Conservation (phyloP, 495 filamentous ascomycete genomes). For the Alectoria sarmentosa region DNA sequence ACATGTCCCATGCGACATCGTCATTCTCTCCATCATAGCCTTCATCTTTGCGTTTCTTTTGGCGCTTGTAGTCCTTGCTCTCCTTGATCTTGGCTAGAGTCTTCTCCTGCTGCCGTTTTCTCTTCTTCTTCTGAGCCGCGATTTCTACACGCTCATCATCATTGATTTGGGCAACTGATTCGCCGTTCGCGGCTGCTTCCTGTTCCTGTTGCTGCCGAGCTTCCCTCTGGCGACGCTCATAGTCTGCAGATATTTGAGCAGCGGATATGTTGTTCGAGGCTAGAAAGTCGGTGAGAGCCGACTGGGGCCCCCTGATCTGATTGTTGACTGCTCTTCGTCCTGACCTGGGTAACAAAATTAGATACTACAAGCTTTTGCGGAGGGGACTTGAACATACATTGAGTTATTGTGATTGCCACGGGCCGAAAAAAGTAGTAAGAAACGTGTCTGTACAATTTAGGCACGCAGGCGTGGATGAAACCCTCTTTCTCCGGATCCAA, state of each 20-base stretch:
- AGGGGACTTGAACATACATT: conserved; percentile 6
- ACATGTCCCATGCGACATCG: conserved; percentile 43
- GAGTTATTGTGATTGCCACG: background rate
- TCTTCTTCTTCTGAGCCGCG: conserved; percentile 53
- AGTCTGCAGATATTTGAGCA: conserved; percentile 62
- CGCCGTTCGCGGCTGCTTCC: conserved; percentile 25
- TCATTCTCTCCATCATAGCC: conserved; percentile 42
- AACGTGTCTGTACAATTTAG: background rate
- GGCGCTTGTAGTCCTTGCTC: conserved; percentile 58
- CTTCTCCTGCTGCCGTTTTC: conserved; percentile 53
- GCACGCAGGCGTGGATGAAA: background rate
- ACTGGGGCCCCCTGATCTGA: conserved; percentile 58
- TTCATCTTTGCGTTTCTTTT: conserved; percentile 45
- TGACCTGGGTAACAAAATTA: conserved; percentile 29
- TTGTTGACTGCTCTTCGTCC: conserved; percentile 41
- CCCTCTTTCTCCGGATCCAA: background rate
- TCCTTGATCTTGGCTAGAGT: conserved; percentile 70
- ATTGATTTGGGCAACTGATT: conserved; percentile 21
- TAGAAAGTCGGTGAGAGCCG: conserved; percentile 75
- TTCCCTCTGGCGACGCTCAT: conserved; percentile 42
- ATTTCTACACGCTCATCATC: conserved; percentile 28
- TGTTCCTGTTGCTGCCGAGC: conserved; percentile 36
- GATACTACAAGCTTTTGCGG: background rate
- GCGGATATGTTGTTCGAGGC: conserved; percentile 89
- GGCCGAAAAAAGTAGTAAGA: background rate